Evolutionary conservation across 768 basidiomycete genomes (phyloP).

Genomic region (Mycena latifolia): DNA sequence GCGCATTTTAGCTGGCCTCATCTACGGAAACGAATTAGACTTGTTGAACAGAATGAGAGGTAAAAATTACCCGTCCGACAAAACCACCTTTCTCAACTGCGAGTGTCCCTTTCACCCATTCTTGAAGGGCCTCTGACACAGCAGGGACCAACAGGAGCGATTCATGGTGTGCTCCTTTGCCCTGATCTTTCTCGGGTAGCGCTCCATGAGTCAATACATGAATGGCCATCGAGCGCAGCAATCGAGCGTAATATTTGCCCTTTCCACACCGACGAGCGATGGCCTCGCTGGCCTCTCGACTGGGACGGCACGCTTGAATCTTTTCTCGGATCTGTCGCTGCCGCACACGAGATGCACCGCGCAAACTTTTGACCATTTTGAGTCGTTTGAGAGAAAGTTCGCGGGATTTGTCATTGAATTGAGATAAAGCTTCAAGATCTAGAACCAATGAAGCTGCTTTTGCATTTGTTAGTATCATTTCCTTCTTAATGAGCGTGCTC

Average conservation of each 20-base stretch:
- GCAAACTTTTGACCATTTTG: not conserved
- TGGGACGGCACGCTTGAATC: not conserved
- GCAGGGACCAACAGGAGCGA: conserved; percentile 10
- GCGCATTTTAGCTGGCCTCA: conserved; percentile 7
- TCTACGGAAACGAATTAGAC: not conserved
- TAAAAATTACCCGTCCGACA: not conserved
- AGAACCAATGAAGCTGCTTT: not conserved
- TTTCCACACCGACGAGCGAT: conserved; percentile 13
- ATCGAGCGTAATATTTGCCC: conserved; percentile 14
- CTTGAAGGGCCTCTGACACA: conserved; percentile 3
- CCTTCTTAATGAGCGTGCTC: not conserved
- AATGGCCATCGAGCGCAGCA: conserved; percentile 1
- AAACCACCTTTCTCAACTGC: conserved; percentile 16
- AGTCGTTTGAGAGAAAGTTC: not conserved
- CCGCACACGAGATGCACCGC: not conserved
- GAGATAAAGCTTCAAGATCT: conserved; percentile 10
- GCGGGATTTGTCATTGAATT: conserved; percentile 10
- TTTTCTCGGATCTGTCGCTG: not conserved
- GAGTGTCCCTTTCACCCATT: conserved; percentile 12
- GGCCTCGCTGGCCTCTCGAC: not conserved
- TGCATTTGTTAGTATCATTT: not conserved
- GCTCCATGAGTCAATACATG: conserved; percentile 1
- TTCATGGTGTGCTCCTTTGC: conserved; percentile 21
- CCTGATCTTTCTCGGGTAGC: conserved; percentile 28
- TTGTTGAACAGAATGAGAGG: not conserved